Evolutionary conservation across 2,329 filamentous ascomycete species (phyloP).

Genomic region (Didymella pinodella): DNA sequence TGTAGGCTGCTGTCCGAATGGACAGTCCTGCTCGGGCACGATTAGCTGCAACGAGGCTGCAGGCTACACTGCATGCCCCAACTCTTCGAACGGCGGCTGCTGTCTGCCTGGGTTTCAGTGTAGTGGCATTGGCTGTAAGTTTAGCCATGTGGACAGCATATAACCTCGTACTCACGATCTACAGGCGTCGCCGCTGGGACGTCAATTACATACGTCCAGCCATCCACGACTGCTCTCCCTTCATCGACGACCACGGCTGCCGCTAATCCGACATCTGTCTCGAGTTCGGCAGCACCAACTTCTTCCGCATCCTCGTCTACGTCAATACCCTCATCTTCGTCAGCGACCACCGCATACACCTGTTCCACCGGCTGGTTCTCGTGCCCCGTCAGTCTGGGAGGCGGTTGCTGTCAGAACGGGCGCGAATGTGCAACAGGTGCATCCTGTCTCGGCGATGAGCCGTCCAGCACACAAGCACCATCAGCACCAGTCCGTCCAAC

Average conservation of each 20-base stretch:
- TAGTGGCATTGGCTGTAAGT: constrained; percentile 73
- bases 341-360: constrained; percentile 45
- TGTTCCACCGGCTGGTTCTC: constrained; percentile 57
- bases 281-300: constrained; percentile 28
- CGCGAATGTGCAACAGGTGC: constrained; percentile 53
- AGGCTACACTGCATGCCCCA: constrained; percentile 70
- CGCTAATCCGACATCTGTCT: constrained; percentile 21
- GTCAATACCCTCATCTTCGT: constrained; percentile 21
- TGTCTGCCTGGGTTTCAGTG: constrained; percentile 77
- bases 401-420: constrained; percentile 59
- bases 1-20: constrained; percentile 77
- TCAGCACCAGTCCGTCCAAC: constrained; percentile 55
- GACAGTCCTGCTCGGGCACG: constrained; percentile 67
- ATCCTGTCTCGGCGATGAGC: constrained; percentile 48
- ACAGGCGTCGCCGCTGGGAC: constrained; percentile 43
- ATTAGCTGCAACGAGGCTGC: constrained; percentile 67
- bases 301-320: constrained; percentile 24
- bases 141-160: neutral
- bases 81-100: constrained; percentile 74
- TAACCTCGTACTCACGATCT: constrained; percentile 3
- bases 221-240: constrained; percentile 39
- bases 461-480: constrained; percentile 48
- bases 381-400: constrained; percentile 57
- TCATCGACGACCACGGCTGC: constrained; percentile 52
- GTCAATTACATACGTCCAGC: constrained; percentile 42